Conservation (phyloP, 371 early-diverging fungal genomes). For the Circinella umbellata region DNA sequence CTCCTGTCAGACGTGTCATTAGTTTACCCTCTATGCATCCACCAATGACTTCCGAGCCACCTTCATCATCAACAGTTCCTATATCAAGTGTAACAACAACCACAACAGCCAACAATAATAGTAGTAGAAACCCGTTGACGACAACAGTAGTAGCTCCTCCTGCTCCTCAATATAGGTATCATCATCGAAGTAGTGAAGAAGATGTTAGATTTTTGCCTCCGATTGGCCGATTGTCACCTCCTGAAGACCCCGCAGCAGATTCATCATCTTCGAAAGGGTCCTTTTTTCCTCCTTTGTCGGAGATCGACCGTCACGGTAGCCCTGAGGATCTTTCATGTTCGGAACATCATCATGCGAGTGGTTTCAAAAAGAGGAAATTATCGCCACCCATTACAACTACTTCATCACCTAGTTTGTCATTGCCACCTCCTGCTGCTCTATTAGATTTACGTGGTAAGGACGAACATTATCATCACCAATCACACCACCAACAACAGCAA, state of each 20-base stretch:
- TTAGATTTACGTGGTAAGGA: conserved; percentile 20
- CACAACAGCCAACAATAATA: neutral
- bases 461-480: neutral
- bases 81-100: too few relatives aligned
- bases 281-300: conserved; percentile 15
- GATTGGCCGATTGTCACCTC: conserved; percentile 15
- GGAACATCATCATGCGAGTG: conserved; percentile 3
- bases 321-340: conserved; percentile 6
- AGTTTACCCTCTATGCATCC: conserved; percentile 25
- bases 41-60: neutral
- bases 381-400: conserved; percentile 9
- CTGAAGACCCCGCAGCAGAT: conserved; percentile 15
- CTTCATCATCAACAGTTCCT: conserved; percentile 1
- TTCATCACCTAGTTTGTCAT: conserved; percentile 22
- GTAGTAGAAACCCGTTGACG: neutral
- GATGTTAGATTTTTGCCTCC: conserved; percentile 20
- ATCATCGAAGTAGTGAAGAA: neutral
- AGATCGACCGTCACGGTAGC: conserved; percentile 1
- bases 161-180: neutral
- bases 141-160: neutral
- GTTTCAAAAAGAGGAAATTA: conserved; percentile 20
- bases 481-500: neutral
- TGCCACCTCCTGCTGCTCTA: conserved; percentile 26
- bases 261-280: neutral
- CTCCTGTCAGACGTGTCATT: conserved; percentile 23